A percentile compares a stretch with the other conserved stretches of the same genome.
Conservation (phyloP, 1,139 yeast species). For the Sugiyamaella sp. region DNA sequence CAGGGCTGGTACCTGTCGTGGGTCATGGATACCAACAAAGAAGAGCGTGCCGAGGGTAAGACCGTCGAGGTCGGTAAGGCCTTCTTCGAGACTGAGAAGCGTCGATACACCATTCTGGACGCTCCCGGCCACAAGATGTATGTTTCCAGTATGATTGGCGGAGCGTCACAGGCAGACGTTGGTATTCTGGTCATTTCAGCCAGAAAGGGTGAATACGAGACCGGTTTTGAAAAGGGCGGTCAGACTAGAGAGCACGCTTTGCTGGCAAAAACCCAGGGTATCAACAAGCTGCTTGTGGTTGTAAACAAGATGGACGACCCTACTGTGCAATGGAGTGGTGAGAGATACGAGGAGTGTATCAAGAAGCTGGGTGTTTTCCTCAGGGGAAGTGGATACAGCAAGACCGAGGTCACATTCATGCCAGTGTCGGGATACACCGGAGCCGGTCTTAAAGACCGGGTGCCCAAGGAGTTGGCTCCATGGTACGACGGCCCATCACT, state of each 20-base stretch:
- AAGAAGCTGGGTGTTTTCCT: slow-evolving; percentile 74
- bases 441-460: slow-evolving; percentile 90
- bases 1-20: slow-evolving; percentile 99
- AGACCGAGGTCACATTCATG: slow-evolving; percentile 86
- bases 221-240: slow-evolving; percentile 99
- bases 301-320: slow-evolving; percentile 99
- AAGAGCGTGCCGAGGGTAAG: slow-evolving; percentile 98
- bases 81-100: slow-evolving; percentile 93
- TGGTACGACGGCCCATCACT: slow-evolving; percentile 95
- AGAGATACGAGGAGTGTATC: slow-evolving; percentile 95
- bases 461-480: slow-evolving; percentile 69
- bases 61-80: slow-evolving; percentile 99
- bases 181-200: slow-evolving; percentile 97
- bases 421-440: slow-evolving; percentile 99
- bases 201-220: slow-evolving; percentile 98
- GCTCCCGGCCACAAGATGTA: slow-evolving; percentile 99
- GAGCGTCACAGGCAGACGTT: slow-evolving; percentile 99
- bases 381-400: slow-evolving; percentile 87
- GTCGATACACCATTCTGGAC: slow-evolving; percentile 96
- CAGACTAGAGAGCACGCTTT: slow-evolving; percentile 99
- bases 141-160: slow-evolving; percentile 99
- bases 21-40: slow-evolving; percentile 99
- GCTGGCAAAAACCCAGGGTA: slow-evolving; percentile 97
- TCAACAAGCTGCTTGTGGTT: slow-evolving; percentile 86
- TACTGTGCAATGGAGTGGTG: slow-evolving; percentile 94